These are phyloP conservation scores for Neofusicoccum sp. DNA, from an alignment of 2,329 filamentous ascomycete species.

Conservation along the genomic window DNA sequence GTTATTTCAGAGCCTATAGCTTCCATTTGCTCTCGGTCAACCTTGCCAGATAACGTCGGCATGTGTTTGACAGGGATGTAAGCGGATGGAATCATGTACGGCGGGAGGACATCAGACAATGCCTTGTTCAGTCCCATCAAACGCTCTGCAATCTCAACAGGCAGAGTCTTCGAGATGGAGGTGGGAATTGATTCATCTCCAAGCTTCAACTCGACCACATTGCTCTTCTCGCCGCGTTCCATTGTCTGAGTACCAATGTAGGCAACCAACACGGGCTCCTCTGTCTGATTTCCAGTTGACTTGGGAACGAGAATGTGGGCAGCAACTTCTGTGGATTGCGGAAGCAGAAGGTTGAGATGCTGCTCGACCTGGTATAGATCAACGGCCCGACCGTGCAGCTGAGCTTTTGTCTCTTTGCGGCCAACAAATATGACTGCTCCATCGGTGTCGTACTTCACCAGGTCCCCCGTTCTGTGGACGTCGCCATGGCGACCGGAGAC, in stretches of 20 bases:
- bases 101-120: slow-evolving; percentile 30
- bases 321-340: neutral
- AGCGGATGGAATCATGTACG: slow-evolving; percentile 43
- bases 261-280: neutral
- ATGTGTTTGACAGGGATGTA: slow-evolving; percentile 40
- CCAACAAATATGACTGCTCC: slow-evolving; percentile 33
- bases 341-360: slow-evolving; percentile 33
- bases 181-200: neutral
- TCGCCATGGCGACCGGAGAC: neutral
- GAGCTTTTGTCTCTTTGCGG: slow-evolving; percentile 26
- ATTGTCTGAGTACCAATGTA: neutral
- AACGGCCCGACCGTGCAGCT: neutral
- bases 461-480: slow-evolving; percentile 42
- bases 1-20: neutral
- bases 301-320: neutral
- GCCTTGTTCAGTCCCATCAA: neutral
- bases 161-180: neutral
- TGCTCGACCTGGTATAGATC: slow-evolving; percentile 44
- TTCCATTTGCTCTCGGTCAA: neutral
- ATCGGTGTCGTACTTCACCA: slow-evolving; percentile 40
- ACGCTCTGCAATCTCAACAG: neutral
- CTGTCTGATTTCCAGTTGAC: too few relatives aligned
- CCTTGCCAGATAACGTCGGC: slow-evolving; percentile 22
- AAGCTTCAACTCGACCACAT: neutral
- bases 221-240: neutral